Evolutionary conservation across 768 basidiomycete species (phyloP).

Genomic region (Boletus rubescentipes): DNA sequence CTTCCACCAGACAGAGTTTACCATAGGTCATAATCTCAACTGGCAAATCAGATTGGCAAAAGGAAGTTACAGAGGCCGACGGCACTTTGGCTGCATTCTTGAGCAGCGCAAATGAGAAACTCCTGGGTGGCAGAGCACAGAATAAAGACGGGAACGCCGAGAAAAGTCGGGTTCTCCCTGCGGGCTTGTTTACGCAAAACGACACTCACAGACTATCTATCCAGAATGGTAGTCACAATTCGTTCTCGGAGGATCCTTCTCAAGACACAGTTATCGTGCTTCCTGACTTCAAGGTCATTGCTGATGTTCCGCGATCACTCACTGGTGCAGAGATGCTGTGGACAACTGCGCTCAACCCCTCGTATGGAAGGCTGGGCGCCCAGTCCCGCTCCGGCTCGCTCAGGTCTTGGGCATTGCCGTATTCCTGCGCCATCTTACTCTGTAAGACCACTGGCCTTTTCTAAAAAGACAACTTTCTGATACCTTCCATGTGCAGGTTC

Average conservation of each 20-base stretch:
- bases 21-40: constrained; percentile 83
- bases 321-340: constrained; percentile 73
- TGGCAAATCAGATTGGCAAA: constrained; percentile 85
- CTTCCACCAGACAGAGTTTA: not conserved
- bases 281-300: constrained; percentile 87
- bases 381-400: constrained; percentile 45
- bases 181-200: constrained; percentile 59
- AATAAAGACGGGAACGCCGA: not conserved
- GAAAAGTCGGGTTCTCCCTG: constrained; percentile 16
- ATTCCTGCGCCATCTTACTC: constrained; percentile 84
- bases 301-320: constrained; percentile 61
- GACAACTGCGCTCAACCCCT: constrained; percentile 60
- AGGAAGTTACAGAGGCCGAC: constrained; percentile 69
- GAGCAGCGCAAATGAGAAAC: constrained; percentile 21
- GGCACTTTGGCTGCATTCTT: constrained; percentile 70
- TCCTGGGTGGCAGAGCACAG: constrained; percentile 2
- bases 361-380: constrained; percentile 47
- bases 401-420: constrained; percentile 81
- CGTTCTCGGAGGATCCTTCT: constrained; percentile 57
- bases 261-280: constrained; percentile 83
- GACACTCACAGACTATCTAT: constrained; percentile 63
- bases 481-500: constrained; percentile 56
- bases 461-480: not conserved
- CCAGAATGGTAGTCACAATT: constrained; percentile 80
- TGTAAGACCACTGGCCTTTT: constrained; percentile 51